Percentiles rank a stretch among this genome's conserved stretches.
phyloP scores from a whole-genome alignment of 2,329 filamentous ascomycete genomes.

The Passalora sequoiae region DNA sequence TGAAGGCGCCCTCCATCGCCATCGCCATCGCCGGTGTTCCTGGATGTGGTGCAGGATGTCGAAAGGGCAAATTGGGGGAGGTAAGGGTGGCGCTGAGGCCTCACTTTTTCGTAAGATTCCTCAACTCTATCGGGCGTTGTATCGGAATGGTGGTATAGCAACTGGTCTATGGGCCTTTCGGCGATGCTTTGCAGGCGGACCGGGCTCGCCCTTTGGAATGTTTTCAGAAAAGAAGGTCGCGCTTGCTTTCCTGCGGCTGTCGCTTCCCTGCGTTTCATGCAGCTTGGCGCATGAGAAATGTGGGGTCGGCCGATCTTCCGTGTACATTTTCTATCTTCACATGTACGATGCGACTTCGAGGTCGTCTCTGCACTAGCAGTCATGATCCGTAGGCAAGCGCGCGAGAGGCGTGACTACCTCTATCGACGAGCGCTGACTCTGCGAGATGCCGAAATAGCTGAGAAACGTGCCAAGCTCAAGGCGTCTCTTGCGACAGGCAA shows the following conservation, averaged over 20 bases:
- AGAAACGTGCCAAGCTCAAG: slow-evolving; percentile 83
- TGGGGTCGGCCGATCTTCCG: neutral
- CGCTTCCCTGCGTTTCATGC: neutral
- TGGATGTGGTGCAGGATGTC: slow-evolving; percentile 11
- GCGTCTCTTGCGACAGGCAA: slow-evolving; percentile 84
- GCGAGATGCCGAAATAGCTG: slow-evolving; percentile 84
- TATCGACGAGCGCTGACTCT: slow-evolving; percentile 84
- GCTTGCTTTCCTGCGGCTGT: neutral
- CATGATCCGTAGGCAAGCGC: slow-evolving; percentile 62
- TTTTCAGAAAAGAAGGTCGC: neutral
- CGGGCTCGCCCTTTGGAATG: neutral
- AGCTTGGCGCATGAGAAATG: neutral
- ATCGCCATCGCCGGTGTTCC: slow-evolving; percentile 2
- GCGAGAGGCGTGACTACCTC: slow-evolving; percentile 79
- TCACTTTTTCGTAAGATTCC: too few relatives aligned
- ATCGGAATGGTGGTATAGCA: neutral
- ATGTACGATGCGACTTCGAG: slow-evolving; percentile 1
- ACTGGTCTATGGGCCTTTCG: neutral
- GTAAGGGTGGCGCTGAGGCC: slow-evolving; percentile 9
- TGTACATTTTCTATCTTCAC: neutral
- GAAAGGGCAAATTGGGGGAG: slow-evolving; percentile 5
- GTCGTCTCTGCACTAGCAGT: slow-evolving; percentile 26
- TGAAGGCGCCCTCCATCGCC: slow-evolving; percentile 80
- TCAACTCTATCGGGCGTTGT: neutral
- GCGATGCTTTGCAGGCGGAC: neutral